A percentile compares a stretch with the other conserved stretches of the same genome.
phyloP scores from a whole-genome alignment of 805 yeast species.

The Nadsonia fulvescens region DNA sequence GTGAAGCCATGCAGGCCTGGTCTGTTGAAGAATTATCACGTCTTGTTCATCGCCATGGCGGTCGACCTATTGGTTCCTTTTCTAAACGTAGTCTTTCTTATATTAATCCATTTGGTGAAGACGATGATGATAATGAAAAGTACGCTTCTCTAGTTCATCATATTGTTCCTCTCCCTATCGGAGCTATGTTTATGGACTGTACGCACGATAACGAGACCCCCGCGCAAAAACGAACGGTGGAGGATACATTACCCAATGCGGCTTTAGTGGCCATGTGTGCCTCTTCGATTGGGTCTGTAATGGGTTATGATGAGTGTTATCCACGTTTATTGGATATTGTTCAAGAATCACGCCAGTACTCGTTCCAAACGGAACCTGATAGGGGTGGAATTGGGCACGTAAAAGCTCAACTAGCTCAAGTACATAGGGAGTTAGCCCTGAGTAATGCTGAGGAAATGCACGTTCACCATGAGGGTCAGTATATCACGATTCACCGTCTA shows the following conservation, averaged over 20 bases:
- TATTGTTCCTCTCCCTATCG: constrained; percentile 58
- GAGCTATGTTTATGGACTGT: constrained; percentile 92
- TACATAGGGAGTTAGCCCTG: constrained; percentile 22
- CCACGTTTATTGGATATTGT: constrained; percentile 73
- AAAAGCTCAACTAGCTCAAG: constrained; percentile 26
- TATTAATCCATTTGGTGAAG: constrained; percentile 5
- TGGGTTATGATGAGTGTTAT: constrained; percentile 86
- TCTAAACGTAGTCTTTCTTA: constrained; percentile 46
- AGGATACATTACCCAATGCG: constrained; percentile 88
- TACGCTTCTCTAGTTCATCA: constrained; percentile 18
- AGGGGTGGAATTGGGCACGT: constrained; percentile 63
- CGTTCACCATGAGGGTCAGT: constrained; percentile 87
- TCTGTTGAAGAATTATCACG: constrained; percentile 72
- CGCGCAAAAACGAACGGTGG: constrained; percentile 73
- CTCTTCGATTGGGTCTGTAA: constrained; percentile 84
- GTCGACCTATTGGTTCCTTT: constrained; percentile 86
- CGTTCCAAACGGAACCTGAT: no score
- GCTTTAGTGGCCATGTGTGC: constrained; percentile 87
- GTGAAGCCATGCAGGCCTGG: constrained; percentile 98
- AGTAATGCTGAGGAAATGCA: constrained; percentile 72
- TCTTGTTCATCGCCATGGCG: constrained; percentile 82
- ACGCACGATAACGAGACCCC: constrained; percentile 93
- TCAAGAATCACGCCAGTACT: constrained; percentile 47
- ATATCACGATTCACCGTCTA: constrained; percentile 72
- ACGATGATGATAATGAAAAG: constrained; percentile 6